Conservation (phyloP, 176 grass and related monocot species). For the Chloris gayana region DNA sequence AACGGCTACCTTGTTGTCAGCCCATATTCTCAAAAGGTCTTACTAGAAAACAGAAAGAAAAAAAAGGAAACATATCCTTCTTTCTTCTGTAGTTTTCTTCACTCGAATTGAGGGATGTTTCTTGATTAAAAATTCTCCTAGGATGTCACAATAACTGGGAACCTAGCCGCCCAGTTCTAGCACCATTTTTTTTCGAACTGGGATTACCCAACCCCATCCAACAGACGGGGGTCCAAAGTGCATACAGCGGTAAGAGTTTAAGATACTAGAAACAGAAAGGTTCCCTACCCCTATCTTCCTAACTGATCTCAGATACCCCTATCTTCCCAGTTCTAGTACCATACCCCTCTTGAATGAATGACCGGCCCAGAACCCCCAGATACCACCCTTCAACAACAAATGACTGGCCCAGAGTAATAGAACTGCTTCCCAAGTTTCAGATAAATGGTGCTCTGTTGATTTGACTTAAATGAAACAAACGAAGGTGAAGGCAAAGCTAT, state of each 20-base stretch:
- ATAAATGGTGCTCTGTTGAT: conserved; percentile 11
- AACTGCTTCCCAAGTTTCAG: neutral
- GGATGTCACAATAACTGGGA: neutral
- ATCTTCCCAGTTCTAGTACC: neutral
- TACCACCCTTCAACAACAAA: too few species aligned
- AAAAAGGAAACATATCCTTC: neutral
- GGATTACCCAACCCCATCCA: too few species aligned
- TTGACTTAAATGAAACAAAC: conserved; percentile 25
- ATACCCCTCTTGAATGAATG: neutral
- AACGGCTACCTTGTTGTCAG: neutral
- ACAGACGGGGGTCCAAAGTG: too few species aligned
- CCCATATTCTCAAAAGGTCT: neutral
- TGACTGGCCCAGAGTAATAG: neutral
- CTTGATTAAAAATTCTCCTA: neutral
- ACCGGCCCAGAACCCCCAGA: neutral
- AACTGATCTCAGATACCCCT: too few species aligned
- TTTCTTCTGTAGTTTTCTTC: conserved; percentile 18
- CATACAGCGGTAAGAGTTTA: too few species aligned
- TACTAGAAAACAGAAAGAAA: neutral
- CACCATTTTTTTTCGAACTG: too few species aligned
- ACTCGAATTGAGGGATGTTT: neutral
- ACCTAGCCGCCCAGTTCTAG: neutral
- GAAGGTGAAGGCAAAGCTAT: neutral
- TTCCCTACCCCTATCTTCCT: too few species aligned
- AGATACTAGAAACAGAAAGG: too few species aligned